Base-by-base conservation (phyloP, 75 land plant species). In the Selaginella tamariscina region DNA sequence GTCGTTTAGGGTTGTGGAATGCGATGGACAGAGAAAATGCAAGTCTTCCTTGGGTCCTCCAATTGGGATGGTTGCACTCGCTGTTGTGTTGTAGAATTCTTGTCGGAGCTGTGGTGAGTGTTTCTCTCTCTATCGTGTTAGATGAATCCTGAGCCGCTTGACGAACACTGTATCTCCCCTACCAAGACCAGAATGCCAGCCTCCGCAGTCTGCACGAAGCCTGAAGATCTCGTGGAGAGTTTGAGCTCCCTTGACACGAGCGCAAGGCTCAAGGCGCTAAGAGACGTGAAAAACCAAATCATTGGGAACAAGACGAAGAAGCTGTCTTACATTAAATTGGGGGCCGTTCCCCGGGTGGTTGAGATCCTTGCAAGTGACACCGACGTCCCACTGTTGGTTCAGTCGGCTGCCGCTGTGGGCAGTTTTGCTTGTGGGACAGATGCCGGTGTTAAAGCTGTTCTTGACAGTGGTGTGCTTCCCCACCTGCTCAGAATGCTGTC, bases 221-320 rank as follows among this genome's bases (percentile, higher is more conserved):
- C 81, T 23, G 81, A 78, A 68, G 88, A 81, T 33, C 77, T 88
- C 15, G 71, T 85, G 68, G 74, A 67, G 70, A 78, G 81, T 32
- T 70, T 88, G 55, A 70, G 73, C 75, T 81, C 88, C 9, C 29
- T 68, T 15, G 79, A 68, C 74, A 74, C 69, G 30, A 64, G 55
- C 11, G 74, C 80, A n/a, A 69, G 83, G 62, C 79, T 92, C 60
- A 82, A 78, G 77, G 83, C 89, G 0, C 76, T 92, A 0, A 33
- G 97, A 39, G 89, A 88, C 54, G 70, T 92, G 30, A 92, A 92
- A 78, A 92, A 92, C 72, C 94, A 89, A 68, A 92, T 92, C 64
- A 92, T 92, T 31, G 97, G 97, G 9, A 92, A 92, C 75, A 82
- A 77, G 30, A 89, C 94, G 30, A 92, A 89, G 76, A 92, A 92